Evolutionary conservation across 495 filamentous ascomycete species (phyloP).

Genomic region (Pyrenula massariospora): DNA sequence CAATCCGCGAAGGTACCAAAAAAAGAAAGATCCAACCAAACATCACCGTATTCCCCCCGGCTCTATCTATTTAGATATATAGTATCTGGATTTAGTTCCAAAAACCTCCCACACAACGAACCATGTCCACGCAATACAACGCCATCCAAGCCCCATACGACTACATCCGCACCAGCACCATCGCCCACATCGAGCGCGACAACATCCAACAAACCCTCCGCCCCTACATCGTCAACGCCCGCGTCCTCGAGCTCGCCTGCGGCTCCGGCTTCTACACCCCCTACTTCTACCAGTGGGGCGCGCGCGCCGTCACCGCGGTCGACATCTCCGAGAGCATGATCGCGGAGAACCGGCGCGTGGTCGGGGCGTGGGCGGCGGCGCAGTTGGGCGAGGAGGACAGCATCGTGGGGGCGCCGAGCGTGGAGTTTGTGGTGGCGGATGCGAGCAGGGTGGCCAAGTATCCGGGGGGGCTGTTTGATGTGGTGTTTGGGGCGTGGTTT

Average conservation of each 20-base stretch:
- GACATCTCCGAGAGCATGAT: conserved; percentile 22
- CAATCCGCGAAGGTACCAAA: background rate
- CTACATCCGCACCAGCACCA: background rate
- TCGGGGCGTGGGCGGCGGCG: background rate
- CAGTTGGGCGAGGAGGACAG: background rate
- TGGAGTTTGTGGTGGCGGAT: conserved; percentile 11
- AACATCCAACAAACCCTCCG: background rate
- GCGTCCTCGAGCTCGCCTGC: background rate
- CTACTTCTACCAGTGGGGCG: conserved; percentile 14
- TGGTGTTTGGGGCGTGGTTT: conserved; percentile 25
- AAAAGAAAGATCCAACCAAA: background rate
- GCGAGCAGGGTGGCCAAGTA: conserved; percentile 6
- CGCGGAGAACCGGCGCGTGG: conserved; percentile 4
- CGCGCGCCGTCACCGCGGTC: conserved; percentile 15
- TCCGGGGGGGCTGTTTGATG: conserved; percentile 21
- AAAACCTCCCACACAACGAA: background rate
- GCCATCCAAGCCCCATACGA: background rate
- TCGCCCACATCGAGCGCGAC: background rate
- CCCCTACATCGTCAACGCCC: background rate
- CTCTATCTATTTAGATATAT: background rate
- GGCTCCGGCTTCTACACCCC: conserved; percentile 2
- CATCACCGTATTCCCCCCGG: background rate
- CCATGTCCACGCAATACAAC: conserved; percentile 1
- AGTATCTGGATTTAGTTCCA: background rate
- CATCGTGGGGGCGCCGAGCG: background rate